Percentiles rank a stretch among this genome's conserved stretches.
These are phyloP conservation scores for Artemisia annua DNA, from an alignment of 129 eudicot genomes.

Conservation along the genomic window DNA sequence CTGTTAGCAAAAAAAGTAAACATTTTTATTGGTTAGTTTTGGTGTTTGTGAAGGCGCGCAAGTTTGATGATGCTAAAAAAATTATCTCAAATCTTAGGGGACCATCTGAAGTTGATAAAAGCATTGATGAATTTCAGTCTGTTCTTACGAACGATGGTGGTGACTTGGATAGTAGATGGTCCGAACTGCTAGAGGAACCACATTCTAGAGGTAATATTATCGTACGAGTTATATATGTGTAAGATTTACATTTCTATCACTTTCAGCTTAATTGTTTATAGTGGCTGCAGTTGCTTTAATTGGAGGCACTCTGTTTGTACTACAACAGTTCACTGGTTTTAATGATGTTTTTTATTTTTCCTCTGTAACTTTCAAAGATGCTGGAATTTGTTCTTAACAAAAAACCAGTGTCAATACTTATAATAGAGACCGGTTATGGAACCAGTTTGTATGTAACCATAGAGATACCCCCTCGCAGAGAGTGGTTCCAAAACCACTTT, in stretches of 20 bases:
- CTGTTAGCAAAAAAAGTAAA: not conserved
- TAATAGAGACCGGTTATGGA: no score
- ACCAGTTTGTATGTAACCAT: no score
- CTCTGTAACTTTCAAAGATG: conserved; percentile 77
- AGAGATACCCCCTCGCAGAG: no score
- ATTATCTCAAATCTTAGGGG: conserved; percentile 71
- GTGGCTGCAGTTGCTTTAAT: conserved; percentile 65
- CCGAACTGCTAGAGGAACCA: conserved; percentile 74
- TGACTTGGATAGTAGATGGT: conserved; percentile 76
- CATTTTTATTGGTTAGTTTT: conserved; percentile 1
- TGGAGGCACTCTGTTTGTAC: conserved; percentile 76
- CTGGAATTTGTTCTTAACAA: conserved; percentile 40
- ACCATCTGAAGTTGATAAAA: conserved; percentile 56
- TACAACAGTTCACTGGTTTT: conserved; percentile 87
- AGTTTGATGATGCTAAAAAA: conserved; percentile 58
- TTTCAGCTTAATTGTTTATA: not conserved
- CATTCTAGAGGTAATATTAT: conserved; percentile 65
- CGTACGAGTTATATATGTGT: conserved; percentile 1
- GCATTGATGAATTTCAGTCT: conserved; percentile 71
- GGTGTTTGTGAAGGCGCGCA: conserved; percentile 56
- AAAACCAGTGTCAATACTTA: no score
- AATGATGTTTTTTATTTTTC: conserved; percentile 90
- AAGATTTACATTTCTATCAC: not conserved
- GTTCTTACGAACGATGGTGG: conserved; percentile 66
- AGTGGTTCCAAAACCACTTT: no score